phyloP scores from a whole-genome alignment of 805 yeast genomes.

The Pichia thaimueangensis region DNA sequence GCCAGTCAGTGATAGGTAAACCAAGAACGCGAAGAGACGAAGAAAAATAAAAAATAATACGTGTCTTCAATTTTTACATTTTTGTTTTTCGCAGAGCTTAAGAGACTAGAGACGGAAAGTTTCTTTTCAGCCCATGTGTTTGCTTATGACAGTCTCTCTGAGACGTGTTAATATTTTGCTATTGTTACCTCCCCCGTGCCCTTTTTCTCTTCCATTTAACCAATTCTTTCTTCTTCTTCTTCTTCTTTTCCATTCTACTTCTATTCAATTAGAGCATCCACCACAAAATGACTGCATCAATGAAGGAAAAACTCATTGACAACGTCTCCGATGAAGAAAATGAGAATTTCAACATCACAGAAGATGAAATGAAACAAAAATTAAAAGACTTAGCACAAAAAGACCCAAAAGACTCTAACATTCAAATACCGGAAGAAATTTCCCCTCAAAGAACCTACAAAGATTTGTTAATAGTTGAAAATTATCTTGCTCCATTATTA shows the following conservation, averaged over 20 bases:
- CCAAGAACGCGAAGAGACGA: background rate
- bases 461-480: slow-evolving; percentile 22
- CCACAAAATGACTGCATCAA: slow-evolving; percentile 5
- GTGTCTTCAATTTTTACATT: background rate
- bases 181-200: too few species aligned
- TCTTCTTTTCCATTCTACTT: background rate
- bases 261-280: background rate
- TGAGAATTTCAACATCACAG: slow-evolving; percentile 15
- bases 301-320: background rate
- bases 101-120: too few species aligned
- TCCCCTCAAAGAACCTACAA: slow-evolving; percentile 12
- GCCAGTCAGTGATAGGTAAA: background rate
- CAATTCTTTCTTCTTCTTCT: background rate
- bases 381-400: slow-evolving; percentile 24
- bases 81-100: background rate
- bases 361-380: slow-evolving; percentile 28
- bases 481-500: slow-evolving; percentile 45
- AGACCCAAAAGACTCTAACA: slow-evolving; percentile 5
- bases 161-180: background rate
- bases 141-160: background rate
- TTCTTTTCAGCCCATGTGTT: background rate
- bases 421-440: slow-evolving; percentile 13
- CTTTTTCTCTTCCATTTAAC: background rate
- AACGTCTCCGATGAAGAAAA: background rate
- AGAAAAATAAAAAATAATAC: background rate